Evolutionary conservation across 2,329 filamentous ascomycete species (phyloP).

Genomic region (Trematosphaeria pertusa): DNA sequence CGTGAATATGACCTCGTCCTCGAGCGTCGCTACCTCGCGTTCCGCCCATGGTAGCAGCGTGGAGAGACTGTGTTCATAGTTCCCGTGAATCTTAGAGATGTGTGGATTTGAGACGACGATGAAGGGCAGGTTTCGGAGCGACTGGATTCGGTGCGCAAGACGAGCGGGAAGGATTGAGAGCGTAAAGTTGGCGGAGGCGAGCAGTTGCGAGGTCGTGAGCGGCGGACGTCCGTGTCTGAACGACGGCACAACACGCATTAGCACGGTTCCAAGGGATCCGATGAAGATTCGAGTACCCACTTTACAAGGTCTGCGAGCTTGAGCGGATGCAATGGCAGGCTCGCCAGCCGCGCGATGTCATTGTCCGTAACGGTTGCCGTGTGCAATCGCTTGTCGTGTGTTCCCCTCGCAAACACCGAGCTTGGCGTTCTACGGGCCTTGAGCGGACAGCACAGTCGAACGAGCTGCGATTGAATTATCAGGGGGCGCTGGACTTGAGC

Average conservation of each 20-base stretch:
- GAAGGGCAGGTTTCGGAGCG: conserved; percentile 90
- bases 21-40: conserved; percentile 73
- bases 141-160: conserved; percentile 91
- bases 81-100: conserved; percentile 92
- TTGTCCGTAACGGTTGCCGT: conserved; percentile 65
- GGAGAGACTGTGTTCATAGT: conserved; percentile 92
- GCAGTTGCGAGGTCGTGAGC: conserved; percentile 77
- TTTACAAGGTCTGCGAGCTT: conserved; percentile 89
- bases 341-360: conserved; percentile 79
- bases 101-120: conserved; percentile 99
- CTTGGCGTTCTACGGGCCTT: conserved; percentile 21
- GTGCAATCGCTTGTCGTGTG: conserved; percentile 32
- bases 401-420: conserved; percentile 23
- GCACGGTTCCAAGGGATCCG: background rate
- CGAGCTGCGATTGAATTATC: conserved; percentile 46
- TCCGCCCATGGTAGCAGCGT: conserved; percentile 86
- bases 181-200: conserved; percentile 94
- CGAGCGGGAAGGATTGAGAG: conserved; percentile 90
- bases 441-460: conserved; percentile 42
- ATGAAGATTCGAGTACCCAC: conserved; percentile 55
- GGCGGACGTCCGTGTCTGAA: conserved; percentile 79
- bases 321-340: conserved; percentile 78
- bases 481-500: conserved; percentile 42
- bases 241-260: conserved; percentile 22
- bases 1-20: conserved; percentile 91